Percentiles rank a stretch among this genome's conserved stretches.
Evolutionary conservation across 106 monocot species (phyloP).

Genomic region (Dendrobium officinale): DNA sequence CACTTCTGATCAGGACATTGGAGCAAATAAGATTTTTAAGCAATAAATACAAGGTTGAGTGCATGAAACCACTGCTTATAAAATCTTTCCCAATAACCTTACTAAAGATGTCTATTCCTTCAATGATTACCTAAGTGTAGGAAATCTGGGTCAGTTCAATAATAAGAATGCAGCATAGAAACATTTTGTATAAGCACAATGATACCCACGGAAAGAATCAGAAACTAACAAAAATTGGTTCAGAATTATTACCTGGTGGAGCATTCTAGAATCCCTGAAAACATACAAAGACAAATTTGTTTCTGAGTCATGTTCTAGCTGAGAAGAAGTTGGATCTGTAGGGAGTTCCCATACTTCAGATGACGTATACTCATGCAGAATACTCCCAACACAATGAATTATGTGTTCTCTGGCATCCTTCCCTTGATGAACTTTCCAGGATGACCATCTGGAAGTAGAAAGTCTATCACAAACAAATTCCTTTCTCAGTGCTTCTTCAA

Average conservation of each 20-base stretch:
- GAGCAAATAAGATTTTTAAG: constrained; percentile 88
- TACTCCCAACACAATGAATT: constrained; percentile 65
- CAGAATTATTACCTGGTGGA: constrained; percentile 64
- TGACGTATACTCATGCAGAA: constrained; percentile 81
- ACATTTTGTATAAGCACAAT: no score
- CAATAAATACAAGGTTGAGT: constrained; percentile 75
- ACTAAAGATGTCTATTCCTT: constrained; percentile 83
- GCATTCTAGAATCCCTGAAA: constrained; percentile 62
- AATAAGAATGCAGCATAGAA: not conserved
- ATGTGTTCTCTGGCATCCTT: constrained; percentile 42
- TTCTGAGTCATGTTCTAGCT: constrained; percentile 18
- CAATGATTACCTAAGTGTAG: constrained; percentile 73
- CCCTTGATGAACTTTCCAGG: constrained; percentile 36
- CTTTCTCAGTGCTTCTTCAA: constrained; percentile 8
- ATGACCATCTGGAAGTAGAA: constrained; percentile 3
- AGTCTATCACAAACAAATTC: not conserved
- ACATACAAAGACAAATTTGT: constrained; percentile 52
- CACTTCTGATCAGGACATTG: constrained; percentile 49
- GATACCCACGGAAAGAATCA: not conserved
- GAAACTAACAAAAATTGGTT: constrained; percentile 12
- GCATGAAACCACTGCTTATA: constrained; percentile 74
- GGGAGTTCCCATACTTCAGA: constrained; percentile 91
- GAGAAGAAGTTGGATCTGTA: constrained; percentile 37
- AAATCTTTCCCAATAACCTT: constrained; percentile 61
- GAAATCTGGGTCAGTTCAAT: constrained; percentile 4